These are phyloP conservation scores for Sporothrix schenckii DNA, from an alignment of 2,329 filamentous ascomycete species.

Conservation along the genomic window DNA sequence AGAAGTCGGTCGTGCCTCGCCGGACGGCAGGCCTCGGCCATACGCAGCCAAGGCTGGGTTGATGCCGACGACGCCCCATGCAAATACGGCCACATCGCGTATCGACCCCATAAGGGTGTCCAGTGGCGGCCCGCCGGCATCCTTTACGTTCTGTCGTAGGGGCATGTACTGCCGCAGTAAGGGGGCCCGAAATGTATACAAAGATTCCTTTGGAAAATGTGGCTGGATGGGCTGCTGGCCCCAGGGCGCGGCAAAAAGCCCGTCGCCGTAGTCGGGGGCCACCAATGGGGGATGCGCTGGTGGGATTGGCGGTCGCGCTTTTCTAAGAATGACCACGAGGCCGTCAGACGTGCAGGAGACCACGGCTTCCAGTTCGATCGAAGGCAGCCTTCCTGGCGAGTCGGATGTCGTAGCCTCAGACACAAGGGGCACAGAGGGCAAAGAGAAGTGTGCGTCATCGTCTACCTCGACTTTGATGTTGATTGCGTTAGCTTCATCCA, in stretches of 20 bases:
- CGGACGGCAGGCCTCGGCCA: slow-evolving; percentile 62
- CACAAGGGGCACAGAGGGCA: slow-evolving; percentile 15
- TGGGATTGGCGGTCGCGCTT: slow-evolving; percentile 71
- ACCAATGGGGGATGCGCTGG: slow-evolving; percentile 55
- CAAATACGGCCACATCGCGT: slow-evolving; percentile 83
- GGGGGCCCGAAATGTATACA: slow-evolving; percentile 51
- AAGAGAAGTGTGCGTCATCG: background rate
- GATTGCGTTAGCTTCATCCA: background rate
- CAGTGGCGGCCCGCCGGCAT: slow-evolving; percentile 56
- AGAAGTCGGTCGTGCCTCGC: slow-evolving; percentile 62
- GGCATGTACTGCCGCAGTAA: slow-evolving; percentile 52
- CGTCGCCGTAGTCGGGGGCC: slow-evolving; percentile 57
- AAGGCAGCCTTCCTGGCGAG: slow-evolving; percentile 42
- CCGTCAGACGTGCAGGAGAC: slow-evolving; percentile 89
- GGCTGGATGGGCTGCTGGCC: slow-evolving; percentile 65
- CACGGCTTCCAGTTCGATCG: slow-evolving; percentile 81
- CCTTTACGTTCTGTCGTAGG: slow-evolving; percentile 49
- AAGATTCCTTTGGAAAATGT: slow-evolving; percentile 48
- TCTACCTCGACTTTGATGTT: slow-evolving; percentile 35
- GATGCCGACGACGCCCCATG: slow-evolving; percentile 79
- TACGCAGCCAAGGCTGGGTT: slow-evolving; percentile 73
- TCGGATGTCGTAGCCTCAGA: slow-evolving; percentile 5
- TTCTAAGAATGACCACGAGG: slow-evolving; percentile 76
- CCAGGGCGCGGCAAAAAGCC: slow-evolving; percentile 81
- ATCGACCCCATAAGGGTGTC: slow-evolving; percentile 77